Base-by-base conservation (phyloP, 169 alveolate species). In the Toxoplasma gondii region DNA sequence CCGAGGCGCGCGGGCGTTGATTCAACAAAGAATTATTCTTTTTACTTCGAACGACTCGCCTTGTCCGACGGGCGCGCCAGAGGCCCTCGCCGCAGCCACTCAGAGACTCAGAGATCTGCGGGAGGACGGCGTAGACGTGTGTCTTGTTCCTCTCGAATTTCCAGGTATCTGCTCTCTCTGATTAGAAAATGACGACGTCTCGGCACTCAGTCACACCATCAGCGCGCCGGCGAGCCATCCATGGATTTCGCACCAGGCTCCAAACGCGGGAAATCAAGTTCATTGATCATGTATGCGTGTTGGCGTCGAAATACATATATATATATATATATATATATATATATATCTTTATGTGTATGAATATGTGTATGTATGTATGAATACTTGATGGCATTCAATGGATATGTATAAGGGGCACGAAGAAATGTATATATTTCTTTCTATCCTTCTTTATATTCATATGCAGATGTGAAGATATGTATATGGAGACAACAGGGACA, bases 41-140 rank as follows among this genome's bases (percentile, higher is more conserved):
- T 43, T 82, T 39, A 82, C 90, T 7, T 64, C 64, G 24, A 67
- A 82, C 67, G 90, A 82, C 90, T 10, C 5, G 7, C 90, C 90
- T 4, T 82, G 90, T 36, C 4, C 67, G 9, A 67, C 34, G 4
- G 64, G 4, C 38, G 17, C 67, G 1, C n/a, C 69, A 41, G 90
- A 82, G 34, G 90, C 90, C 22, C 5, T 9, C 5, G 64, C 19
- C 9, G 90, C 90, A 17, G 90, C 90, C n/a, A 9, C 12, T 22
- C 90, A 82, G 64, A 38, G 90, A 27, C 90, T 82, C 19, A 2
- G 64, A 4, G 90, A 82, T 36, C 1, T 82, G 54, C 90, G 39
- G 27, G 90, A 82, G 41, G 90, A 82, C 34, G 90, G 90, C 1
- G 90, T 82, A 10, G 90, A 82, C 1, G 38, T 82, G 9, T 67